Base-by-base conservation (phyloP, 2,329 filamentous ascomycete species). In the Trichoderma oligosporum region DNA sequence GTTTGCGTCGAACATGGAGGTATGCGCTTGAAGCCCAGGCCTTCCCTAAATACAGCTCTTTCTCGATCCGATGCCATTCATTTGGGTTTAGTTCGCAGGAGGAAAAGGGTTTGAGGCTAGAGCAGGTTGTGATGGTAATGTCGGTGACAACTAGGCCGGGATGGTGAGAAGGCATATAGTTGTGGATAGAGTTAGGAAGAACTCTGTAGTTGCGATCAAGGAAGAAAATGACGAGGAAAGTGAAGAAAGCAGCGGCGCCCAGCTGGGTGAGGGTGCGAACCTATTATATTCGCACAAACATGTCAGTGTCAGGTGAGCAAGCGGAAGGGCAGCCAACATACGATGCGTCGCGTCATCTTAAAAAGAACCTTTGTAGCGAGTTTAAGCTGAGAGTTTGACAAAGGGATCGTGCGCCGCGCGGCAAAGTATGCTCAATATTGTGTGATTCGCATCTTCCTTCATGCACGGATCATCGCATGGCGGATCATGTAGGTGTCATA, bases 201-300 rank as follows among this genome's bases (percentile, higher is more conserved):
- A 97, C 88, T 64, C 89, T 83, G 76, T 94, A 96, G 70, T 88
- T 89, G 68, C 86, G 89, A 75, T 97, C 92, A 76, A 96, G 85
- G 71, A 96, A 81, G 72, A 93, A 85, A 63, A 91, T 74, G 66
- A 93, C 74, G 65, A 92, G 69, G 64, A 93, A 77, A 64, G 87
- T 82, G 67, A 91, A 76, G 63, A 82, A 70, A 56, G 83, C 78
- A 57, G 91, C 78, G 57, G 84, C 78, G 62, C 81, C 78, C 68
- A 94, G 83, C 80, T 97, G 90, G 69, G 88, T 78, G 68, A 87
- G 82, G 62, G 91, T 91, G 65, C 82, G 81, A 64, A 83, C 78
- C 82, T 84, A 60, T 39, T n/a, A 39, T 12, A 12, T 4, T 38
- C 4, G 31, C 18, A 33, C 8, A 18, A 55, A 39, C 36, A 22